Percentiles rank a stretch among this genome's conserved stretches.
phyloP scores from a whole-genome alignment of 2,329 filamentous ascomycete genomes.

The Ophiostoma triangulosporum region DNA sequence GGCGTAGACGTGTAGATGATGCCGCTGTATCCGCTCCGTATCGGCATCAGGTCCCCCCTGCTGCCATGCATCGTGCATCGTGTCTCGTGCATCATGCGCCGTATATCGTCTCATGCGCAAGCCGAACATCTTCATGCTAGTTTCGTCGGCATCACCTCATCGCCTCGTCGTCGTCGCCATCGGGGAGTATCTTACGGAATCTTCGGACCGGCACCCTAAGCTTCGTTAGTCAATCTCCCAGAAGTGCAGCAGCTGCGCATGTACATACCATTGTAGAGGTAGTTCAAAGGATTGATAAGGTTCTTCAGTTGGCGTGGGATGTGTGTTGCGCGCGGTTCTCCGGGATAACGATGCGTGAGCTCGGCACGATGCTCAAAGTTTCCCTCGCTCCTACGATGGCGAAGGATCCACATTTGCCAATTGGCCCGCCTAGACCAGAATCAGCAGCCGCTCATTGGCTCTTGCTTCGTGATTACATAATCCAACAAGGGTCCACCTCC shows the following conservation, averaged over 20 bases:
- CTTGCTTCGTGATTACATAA: not conserved
- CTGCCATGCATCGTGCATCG: not conserved
- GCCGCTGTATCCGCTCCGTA: not conserved
- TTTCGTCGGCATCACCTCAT: no score
- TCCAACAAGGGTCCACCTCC: not conserved
- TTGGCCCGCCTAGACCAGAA: conserved; percentile 5
- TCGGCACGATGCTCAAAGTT: conserved; percentile 2
- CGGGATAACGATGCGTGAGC: not conserved
- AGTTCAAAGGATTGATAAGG: conserved; percentile 6
- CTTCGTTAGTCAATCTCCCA: not conserved
- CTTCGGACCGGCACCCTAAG: conserved; percentile 63
- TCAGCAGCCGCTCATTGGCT: conserved; percentile 12
- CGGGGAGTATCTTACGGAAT: conserved; percentile 33
- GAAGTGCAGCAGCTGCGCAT: not conserved
- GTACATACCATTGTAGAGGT: conserved; percentile 35
- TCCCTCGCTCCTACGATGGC: not conserved
- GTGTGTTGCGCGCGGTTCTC: not conserved
- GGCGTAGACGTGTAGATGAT: no score
- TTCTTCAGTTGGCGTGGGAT: not conserved
- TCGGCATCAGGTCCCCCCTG: not conserved
- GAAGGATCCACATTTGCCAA: conserved; percentile 1
- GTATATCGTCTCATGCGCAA: no score
- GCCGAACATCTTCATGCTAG: no score
- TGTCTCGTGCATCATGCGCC: no score
- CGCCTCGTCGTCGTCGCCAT: not conserved